Percentiles rank a stretch among this genome's conserved stretches.
phyloP scores from a whole-genome alignment of 2,329 filamentous ascomycete species.

The Curvularia lunata region DNA sequence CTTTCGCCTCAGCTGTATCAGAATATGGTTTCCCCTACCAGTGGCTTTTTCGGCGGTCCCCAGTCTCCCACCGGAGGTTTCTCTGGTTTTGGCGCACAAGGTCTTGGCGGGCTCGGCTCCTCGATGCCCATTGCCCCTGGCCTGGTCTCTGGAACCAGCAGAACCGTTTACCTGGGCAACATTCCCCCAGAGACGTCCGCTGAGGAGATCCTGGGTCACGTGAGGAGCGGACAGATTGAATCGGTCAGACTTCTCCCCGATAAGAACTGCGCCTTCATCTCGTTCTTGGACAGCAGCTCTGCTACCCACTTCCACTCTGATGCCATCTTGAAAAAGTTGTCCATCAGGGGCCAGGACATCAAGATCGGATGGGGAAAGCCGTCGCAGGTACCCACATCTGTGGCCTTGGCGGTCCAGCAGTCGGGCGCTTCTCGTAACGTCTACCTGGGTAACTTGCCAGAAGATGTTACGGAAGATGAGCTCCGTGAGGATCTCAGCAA shows the following conservation, averaged over 20 bases:
- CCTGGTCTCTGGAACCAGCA: constrained; percentile 86
- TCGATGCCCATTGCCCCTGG: constrained; percentile 79
- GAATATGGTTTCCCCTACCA: constrained; percentile 82
- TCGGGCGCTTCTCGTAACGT: constrained; percentile 96
- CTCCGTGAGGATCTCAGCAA: constrained; percentile 93
- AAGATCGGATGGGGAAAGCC: constrained; percentile 99
- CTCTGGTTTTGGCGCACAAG: constrained; percentile 65
- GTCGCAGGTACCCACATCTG: constrained; percentile 95
- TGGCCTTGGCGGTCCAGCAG: constrained; percentile 96
- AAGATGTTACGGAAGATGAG: constrained; percentile 90
- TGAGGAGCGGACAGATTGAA: constrained; percentile 96
- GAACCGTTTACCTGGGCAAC: constrained; percentile 96
- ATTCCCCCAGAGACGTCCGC: constrained; percentile 97
- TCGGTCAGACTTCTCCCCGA: constrained; percentile 96
- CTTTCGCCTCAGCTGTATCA: constrained; percentile 86
- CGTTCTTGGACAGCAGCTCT: constrained; percentile 95
- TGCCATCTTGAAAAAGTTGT: constrained; percentile 98
- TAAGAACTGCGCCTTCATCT: constrained; percentile 99
- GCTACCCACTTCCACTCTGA: constrained; percentile 99
- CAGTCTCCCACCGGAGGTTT: constrained; percentile 87
- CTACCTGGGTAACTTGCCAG: constrained; percentile 90
- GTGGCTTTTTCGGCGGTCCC: constrained; percentile 78
- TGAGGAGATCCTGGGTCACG: constrained; percentile 95
- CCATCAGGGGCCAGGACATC: constrained; percentile 98
- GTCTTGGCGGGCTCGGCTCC: constrained; percentile 70